Evolutionary conservation across 169 alveolate genomes (phyloP).

Genomic region (Plasmodium vivax): DNA sequence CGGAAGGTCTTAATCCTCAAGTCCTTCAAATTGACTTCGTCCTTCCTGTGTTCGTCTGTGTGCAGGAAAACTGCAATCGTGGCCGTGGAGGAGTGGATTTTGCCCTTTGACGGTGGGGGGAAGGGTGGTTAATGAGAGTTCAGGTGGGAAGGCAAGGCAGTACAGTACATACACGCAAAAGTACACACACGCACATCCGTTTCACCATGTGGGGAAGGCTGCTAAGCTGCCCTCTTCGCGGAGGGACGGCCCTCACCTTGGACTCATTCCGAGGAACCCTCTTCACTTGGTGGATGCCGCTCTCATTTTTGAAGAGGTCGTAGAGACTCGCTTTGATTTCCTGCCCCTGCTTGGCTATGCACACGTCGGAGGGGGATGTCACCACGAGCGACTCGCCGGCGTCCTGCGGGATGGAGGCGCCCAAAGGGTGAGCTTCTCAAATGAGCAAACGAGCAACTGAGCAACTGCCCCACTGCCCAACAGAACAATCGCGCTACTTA

Average conservation of each 20-base stretch:
- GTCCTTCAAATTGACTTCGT: slow-evolving; percentile 78
- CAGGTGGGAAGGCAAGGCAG: background rate
- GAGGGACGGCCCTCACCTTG: slow-evolving; percentile 41
- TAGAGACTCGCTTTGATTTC: slow-evolving; percentile 69
- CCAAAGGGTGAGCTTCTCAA: background rate
- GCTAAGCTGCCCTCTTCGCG: background rate
- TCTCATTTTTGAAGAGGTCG: slow-evolving; percentile 81
- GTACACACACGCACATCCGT: too few relatives aligned
- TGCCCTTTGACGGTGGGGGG: slow-evolving; percentile 60
- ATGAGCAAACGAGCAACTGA: background rate
- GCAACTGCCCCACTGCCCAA: background rate
- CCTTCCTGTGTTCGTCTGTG: slow-evolving; percentile 10
- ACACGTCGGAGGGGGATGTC: slow-evolving; percentile 1
- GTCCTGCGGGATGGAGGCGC: slow-evolving; percentile 5
- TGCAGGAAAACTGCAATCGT: slow-evolving; percentile 83
- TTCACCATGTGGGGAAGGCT: background rate
- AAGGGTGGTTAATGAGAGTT: background rate
- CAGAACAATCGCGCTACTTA: background rate
- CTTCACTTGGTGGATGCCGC: slow-evolving; percentile 86
- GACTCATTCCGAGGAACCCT: slow-evolving; percentile 83
- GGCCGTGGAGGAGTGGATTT: slow-evolving; percentile 87
- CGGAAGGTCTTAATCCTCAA: slow-evolving; percentile 84
- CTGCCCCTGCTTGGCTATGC: slow-evolving; percentile 30
- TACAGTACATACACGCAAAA: background rate
- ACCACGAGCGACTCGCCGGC: slow-evolving; percentile 20